Conservation (phyloP, 306 rosid species). For the Gillenia trifoliata region DNA sequence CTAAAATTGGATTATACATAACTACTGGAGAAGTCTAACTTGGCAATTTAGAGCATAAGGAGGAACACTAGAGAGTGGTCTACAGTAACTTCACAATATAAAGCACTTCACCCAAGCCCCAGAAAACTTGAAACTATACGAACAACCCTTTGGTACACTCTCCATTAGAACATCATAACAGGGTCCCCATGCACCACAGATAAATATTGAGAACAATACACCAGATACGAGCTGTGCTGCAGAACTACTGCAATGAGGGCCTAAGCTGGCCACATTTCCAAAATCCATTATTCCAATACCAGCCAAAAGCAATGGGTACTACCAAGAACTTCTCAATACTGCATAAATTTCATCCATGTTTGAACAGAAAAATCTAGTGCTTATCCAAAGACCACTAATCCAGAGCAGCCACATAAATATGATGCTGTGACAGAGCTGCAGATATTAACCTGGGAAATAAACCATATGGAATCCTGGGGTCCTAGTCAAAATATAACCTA, state of each 20-base stretch:
- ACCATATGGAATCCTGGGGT: neutral
- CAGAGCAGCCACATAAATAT: neutral
- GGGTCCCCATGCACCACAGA: neutral
- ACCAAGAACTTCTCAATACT: neutral
- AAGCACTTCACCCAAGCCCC: neutral
- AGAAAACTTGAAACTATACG: neutral
- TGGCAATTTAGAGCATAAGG: slow-evolving; percentile 4
- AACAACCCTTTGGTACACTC: neutral
- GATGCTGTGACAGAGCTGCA: neutral
- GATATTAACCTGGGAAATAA: neutral
- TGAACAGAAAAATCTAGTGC: neutral
- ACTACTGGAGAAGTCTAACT: neutral
- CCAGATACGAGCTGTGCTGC: neutral
- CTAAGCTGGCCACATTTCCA: slow-evolving; percentile 1
- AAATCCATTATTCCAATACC: neutral
- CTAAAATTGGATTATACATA: neutral
- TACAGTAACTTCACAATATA: neutral
- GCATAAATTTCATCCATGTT: neutral
- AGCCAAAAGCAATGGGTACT: neutral
- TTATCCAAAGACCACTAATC: neutral
- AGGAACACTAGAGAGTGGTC: neutral
- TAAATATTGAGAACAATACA: neutral
- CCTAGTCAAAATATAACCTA: neutral
- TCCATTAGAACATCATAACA: neutral
- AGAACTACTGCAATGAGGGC: neutral